Evolutionary conservation across 148 eudicot genomes (phyloP).

Genomic region (Mesembryanthemum crystallinum): DNA sequence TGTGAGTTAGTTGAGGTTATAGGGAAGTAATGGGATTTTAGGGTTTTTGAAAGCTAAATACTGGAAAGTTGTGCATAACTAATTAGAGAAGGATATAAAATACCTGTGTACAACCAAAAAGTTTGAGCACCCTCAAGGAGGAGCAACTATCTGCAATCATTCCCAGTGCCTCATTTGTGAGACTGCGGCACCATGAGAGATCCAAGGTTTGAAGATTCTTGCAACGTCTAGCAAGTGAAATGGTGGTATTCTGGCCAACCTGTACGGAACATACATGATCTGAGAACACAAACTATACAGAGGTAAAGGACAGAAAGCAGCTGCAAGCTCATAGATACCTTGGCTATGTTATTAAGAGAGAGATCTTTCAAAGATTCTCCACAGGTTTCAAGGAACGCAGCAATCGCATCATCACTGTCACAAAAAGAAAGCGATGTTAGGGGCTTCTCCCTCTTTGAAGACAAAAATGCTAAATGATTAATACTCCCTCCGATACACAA

Average conservation of each 20-base stretch:
- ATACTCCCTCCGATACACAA: too few relatives aligned
- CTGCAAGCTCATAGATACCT: conserved; percentile 43
- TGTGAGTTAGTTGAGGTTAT: too few relatives aligned
- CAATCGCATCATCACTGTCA: conserved; percentile 90
- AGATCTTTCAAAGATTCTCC: conserved; percentile 59
- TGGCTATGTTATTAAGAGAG: conserved; percentile 54
- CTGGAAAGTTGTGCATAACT: background rate
- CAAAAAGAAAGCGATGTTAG: conserved; percentile 8
- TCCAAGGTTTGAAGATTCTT: conserved; percentile 61
- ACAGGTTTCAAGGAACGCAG: conserved; percentile 78
- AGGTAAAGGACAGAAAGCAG: background rate
- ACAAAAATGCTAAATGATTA: background rate
- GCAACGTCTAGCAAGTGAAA: conserved; percentile 65
- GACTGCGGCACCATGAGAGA: conserved; percentile 86
- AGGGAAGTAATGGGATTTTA: too few relatives aligned
- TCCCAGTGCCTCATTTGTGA: conserved; percentile 73
- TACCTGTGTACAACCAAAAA: conserved; percentile 94
- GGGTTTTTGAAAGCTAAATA: too few relatives aligned
- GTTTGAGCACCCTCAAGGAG: conserved; percentile 62
- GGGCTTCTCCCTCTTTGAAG: background rate
- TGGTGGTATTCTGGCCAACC: conserved; percentile 66
- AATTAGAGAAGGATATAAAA: background rate
- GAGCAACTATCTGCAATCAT: conserved; percentile 77
- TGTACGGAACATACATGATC: conserved; percentile 25
- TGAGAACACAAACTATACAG: background rate